These are phyloP conservation scores for Penicillium verrucosum DNA, from an alignment of 2,329 filamentous ascomycete species.

Conservation along the genomic window DNA sequence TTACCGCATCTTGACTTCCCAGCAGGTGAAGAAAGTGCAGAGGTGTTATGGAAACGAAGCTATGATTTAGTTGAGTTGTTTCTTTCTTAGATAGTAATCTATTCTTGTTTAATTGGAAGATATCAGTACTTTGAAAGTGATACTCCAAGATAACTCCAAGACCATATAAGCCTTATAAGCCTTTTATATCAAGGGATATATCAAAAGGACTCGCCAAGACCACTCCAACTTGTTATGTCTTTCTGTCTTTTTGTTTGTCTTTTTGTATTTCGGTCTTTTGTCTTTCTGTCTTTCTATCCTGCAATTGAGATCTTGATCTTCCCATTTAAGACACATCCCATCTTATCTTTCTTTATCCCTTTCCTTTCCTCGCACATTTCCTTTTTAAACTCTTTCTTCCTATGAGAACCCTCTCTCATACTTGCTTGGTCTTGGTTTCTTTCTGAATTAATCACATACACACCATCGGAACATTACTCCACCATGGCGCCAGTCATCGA, in stretches of 20 bases:
- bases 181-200: too few species aligned
- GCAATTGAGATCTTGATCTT: not conserved
- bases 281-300: too few species aligned
- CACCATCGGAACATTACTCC: not conserved
- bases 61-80: slow-evolving; percentile 24
- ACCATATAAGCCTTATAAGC: too few species aligned
- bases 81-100: slow-evolving; percentile 1
- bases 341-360: not conserved
- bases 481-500: slow-evolving; percentile 30
- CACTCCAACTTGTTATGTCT: too few species aligned
- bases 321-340: not conserved
- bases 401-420: not conserved
- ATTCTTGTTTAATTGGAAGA: not conserved
- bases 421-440: not conserved
- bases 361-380: not conserved
- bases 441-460: not conserved
- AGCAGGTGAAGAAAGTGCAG: slow-evolving; percentile 24
- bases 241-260: too few species aligned
- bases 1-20: slow-evolving; percentile 29
- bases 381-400: not conserved
- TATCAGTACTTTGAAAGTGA: too few species aligned
- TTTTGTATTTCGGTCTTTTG: too few species aligned
- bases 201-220: too few species aligned
- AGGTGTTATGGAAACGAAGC: slow-evolving; percentile 33
- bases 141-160: too few species aligned